A percentile compares a stretch with the other conserved stretches of the same genome.
Evolutionary conservation across 2,329 filamentous ascomycete genomes (phyloP).

Genomic region (Exophiala aquamarina): DNA sequence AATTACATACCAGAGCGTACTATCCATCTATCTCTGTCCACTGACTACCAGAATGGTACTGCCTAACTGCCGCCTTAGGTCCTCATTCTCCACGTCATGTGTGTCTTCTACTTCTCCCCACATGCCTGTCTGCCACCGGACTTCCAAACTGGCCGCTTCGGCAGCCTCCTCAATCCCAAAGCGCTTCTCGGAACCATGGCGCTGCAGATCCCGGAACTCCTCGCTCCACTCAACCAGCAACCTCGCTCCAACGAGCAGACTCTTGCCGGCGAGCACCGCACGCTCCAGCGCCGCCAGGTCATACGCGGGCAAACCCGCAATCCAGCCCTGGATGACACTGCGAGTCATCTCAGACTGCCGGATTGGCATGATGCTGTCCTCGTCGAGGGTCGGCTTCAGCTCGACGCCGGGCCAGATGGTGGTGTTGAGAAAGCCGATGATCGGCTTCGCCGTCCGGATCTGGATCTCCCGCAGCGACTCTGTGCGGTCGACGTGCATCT

Average conservation of each 20-base stretch:
- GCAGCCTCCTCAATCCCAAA: conserved; percentile 86
- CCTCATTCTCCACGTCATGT: conserved; percentile 93
- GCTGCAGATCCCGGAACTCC: conserved; percentile 58
- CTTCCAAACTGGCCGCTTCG: conserved; percentile 75
- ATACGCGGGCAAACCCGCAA: conserved; percentile 68
- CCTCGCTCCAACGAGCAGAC: conserved; percentile 72
- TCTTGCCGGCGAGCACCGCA: conserved; percentile 81
- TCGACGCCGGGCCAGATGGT: conserved; percentile 81
- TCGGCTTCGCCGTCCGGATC: conserved; percentile 64
- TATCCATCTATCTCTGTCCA: conserved; percentile 41
- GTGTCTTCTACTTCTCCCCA: conserved; percentile 99
- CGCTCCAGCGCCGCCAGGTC: conserved; percentile 87
- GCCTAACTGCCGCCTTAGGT: conserved; percentile 81
- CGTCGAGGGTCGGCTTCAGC: conserved; percentile 78
- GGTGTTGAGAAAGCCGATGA: conserved; percentile 69
- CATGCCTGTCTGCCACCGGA: conserved; percentile 81
- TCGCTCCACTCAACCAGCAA: conserved; percentile 86
- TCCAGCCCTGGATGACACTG: conserved; percentile 76
- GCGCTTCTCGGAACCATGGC: conserved; percentile 32
- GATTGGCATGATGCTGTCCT: conserved; percentile 72
- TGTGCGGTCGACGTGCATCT: conserved; percentile 47
- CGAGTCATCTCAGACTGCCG: conserved; percentile 72
- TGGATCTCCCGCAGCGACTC: conserved; percentile 71
- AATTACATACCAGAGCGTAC: no score
- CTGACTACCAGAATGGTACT: conserved; percentile 80